Evolutionary conservation across 192 early-diverging fungal species (phyloP), one percentile per base, ranked within the genome.

Genomic region (Mortierella antarctica): DNA sequence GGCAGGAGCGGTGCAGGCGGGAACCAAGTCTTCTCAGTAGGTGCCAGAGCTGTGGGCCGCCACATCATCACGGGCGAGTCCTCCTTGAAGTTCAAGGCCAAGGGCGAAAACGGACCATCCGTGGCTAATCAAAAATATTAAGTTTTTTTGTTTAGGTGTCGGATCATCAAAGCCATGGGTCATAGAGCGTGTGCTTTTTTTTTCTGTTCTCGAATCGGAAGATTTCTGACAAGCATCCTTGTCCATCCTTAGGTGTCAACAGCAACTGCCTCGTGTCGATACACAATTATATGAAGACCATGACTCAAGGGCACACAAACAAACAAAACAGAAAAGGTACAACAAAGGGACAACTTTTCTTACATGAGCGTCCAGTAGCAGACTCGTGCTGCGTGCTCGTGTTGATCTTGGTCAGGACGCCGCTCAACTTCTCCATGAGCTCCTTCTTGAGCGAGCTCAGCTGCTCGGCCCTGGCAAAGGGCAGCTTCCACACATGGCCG

Each of bases 401-500:
- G 49, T 49, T 67, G 67, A 65, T 67, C 60, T 82, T 77, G n/a
- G 58, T 60, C 15, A 78, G 60, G 5, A 85, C 62, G 39, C 81
- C 80, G 40, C 85, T 88, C 23, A 95, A 71, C 51, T 85, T 83
- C 18, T 89, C 88, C 86, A 95, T 88, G 7, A 95, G 82, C 15
- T 85, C 83, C 58, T 91, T 86, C 81, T 96, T 96, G 48, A 95
- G 84, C 21, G 57, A 67, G 56, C 87, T 86, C 60, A 95, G 64
- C 42, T 85, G 84, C 23, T 92, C 88, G 5, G 91, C 90, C 31
- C 87, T 86, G 21, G 91, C 92, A 84, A 96, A 91, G 4, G 91
- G 87, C 41, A 89, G 57, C 41, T 77, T 75, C 47, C 88, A 79
- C 13, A 90, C 79, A 11, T 86, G 86, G 63, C 87, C 79, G 14